phyloP scores from a whole-genome alignment of 768 basidiomycete species.

The Russula sp. region DNA sequence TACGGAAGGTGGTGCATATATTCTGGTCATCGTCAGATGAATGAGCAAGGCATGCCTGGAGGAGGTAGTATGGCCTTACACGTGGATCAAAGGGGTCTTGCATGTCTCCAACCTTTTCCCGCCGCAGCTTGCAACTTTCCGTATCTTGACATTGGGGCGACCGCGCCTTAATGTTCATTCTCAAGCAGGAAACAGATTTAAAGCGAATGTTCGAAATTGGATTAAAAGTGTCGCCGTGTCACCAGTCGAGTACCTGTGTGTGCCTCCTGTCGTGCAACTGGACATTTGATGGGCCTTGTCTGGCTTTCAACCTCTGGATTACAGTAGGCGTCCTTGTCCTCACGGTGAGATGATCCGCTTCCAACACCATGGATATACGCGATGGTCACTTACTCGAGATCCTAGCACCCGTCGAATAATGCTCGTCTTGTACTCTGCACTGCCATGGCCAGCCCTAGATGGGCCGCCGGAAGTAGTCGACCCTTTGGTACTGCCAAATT shows the following conservation, averaged over 20 bases:
- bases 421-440: conserved; percentile 66
- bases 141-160: too few species aligned
- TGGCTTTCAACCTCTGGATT: not conserved
- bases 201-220: conserved; percentile 1
- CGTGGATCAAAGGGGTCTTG: not conserved
- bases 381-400: not conserved
- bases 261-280: not conserved
- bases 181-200: not conserved
- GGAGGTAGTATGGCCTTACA: not conserved
- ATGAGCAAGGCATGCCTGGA: not conserved
- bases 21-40: not conserved
- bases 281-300: conserved; percentile 36
- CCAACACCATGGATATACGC: not conserved
- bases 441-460: conserved; percentile 50
- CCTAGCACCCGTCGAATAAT: not conserved
- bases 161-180: not conserved
- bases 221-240: not conserved
- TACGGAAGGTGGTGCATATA: too few species aligned
- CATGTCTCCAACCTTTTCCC: too few species aligned
- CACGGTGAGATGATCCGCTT: not conserved
- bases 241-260: conserved; percentile 2
- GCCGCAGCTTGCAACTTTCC: too few species aligned
- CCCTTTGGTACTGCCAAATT: conserved; percentile 30
- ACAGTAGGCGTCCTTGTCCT: not conserved
- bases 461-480: conserved; percentile 38